Base-by-base conservation (phyloP, 257 asterid species). In the Prunella vulgaris region DNA sequence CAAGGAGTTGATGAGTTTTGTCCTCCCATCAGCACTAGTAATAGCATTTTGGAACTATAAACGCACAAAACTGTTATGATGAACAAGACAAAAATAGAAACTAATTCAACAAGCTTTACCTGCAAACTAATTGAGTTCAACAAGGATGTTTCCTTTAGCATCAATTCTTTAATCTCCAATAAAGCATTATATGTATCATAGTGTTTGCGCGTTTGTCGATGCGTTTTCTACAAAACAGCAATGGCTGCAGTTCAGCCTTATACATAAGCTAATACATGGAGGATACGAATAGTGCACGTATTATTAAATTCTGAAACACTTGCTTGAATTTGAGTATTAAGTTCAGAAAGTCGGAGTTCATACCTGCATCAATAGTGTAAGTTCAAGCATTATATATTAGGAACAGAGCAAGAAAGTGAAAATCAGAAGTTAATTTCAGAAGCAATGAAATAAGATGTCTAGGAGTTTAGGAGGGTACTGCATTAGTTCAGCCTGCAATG, bases 81-180 rank as follows among this genome's bases (percentile, higher is more conserved):
- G 46, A 35, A 48, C 40, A 27, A 37, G 44, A 64, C 28, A 32
- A 56, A 49, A 51, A 20, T 22, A 71, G 20, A 33, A 60, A 54
- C 79, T 33, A 38, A 33, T 56, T 25, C 53, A 37, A 62, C 42
- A 51, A 51, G 77, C 62, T 66, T 75, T 49, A 89, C 98, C 98
- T 92, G 98, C 69, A 84, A 79, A 77, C 81, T 85, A 57, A 92
- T 76, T 77, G 98, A 92, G 84, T 86, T 86, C 81, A 89, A 68
- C 79, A 92, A 79, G 32, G 98, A 89, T 71, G 81, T 89, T 80
- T 92, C 98, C 79, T 92, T 92, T 42, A 86, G 81, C 96, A 87
- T 89, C 78, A 89, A 61, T 68, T 89, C 96, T 74, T 86, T 89
- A 37, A 86, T 82, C 90, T 87, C 96, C 87, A 86, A 76, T 52